Evolutionary conservation across 305 asterid species (phyloP), one percentile per base, ranked within the genome.

Genomic region (Ajuga reptans): DNA sequence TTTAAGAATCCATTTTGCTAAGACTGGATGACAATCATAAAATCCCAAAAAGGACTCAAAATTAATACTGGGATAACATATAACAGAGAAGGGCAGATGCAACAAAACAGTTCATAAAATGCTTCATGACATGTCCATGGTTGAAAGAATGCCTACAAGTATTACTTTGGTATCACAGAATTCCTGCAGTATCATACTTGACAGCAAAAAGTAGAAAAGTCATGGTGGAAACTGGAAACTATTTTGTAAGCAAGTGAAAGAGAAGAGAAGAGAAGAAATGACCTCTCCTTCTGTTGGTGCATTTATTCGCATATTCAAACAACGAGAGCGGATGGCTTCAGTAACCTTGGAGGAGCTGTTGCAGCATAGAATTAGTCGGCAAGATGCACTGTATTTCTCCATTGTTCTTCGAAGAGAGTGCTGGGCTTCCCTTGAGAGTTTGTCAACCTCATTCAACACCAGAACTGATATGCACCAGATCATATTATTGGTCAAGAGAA

Each of bases 301-400:
- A 80, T 81, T 87, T 79, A 93, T 87, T 76, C 96, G 82, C 84
- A 93, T 82, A 75, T 90, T 93, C 58, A 93, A 79, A 83, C 98
- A 93, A 77, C 98, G 92, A 74, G 97, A 93, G 64, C 97, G 98
- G 66, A 93, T 93, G 42, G 97, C 98, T 85, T 90, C 98, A 59
- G 87, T 86, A 76, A 93, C 98, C 81, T 87, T 90, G 64, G 98
- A 93, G 78, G 97, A 93, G 84, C 97, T 90, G 83, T 90, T 93
- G 79, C 97, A 88, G 85, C 98, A 93, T 49, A 90, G 80, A 59
- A 93, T 87, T 76, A 93, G 87, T 42, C 97, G 92, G 80, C 98
- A 93, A 37, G 95, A 90, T 21, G 92, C 72, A 83, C 98, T 93
- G 61, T 90, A 90, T 80, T 90, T 93, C 89, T 93, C 98, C 98